Evolutionary conservation across 768 basidiomycete genomes (phyloP).

Genomic region (Suillus subalutaceus): DNA sequence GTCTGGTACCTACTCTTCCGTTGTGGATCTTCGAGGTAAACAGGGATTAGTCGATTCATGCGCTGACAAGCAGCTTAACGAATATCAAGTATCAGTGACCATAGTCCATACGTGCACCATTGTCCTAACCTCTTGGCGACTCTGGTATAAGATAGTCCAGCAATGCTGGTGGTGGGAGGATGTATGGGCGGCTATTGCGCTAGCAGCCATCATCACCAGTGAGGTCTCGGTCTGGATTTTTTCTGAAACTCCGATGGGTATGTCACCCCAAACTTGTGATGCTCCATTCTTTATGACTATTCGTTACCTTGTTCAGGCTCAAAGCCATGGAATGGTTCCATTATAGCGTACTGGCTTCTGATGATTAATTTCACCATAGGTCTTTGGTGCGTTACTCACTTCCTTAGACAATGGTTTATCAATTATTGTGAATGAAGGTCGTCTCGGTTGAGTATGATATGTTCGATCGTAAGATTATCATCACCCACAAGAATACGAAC

Average conservation of each 20-base stretch:
- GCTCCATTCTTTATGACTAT: background rate
- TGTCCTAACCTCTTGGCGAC: conserved; percentile 11
- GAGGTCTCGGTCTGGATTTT: conserved; percentile 14
- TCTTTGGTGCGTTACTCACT: conserved; percentile 13
- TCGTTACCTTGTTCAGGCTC: background rate
- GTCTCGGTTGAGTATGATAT: conserved; percentile 15
- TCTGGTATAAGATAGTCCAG: conserved; percentile 13
- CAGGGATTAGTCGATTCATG: background rate
- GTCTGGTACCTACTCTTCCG: background rate
- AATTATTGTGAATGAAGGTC: conserved; percentile 4
- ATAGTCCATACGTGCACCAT: conserved; percentile 9
- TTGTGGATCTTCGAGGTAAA: conserved; percentile 1
- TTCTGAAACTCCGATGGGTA: conserved; percentile 5
- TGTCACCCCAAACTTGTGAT: background rate
- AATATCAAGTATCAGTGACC: conserved; percentile 8
- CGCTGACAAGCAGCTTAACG: background rate
- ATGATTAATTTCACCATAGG: conserved; percentile 11
- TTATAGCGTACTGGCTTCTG: conserved; percentile 14
- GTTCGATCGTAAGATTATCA: conserved; percentile 13
- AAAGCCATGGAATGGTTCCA: conserved; percentile 4
- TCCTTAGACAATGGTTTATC: background rate
- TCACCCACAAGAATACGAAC: conserved; percentile 11
- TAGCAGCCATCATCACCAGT: conserved; percentile 7
- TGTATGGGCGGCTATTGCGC: conserved; percentile 10
- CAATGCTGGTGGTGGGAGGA: conserved; percentile 17